A percentile compares a stretch with the other conserved stretches of the same genome.
Evolutionary conservation across 2,329 filamentous ascomycete species (phyloP).

Genomic region (Alternaria dauci): DNA sequence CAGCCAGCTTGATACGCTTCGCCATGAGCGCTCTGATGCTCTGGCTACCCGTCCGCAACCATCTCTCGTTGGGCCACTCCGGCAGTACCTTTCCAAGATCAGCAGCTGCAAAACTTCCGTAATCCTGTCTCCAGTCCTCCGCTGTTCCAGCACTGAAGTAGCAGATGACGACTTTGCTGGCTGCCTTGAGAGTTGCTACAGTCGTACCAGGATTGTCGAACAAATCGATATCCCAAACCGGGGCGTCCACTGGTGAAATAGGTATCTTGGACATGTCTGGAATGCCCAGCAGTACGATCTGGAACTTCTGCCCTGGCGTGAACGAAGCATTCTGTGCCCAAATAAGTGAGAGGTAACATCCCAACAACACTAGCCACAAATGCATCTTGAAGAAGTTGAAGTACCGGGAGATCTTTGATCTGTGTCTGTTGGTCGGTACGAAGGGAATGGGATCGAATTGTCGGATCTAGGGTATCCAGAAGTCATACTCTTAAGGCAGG

Average conservation of each 20-base stretch:
- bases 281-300: conserved; percentile 37
- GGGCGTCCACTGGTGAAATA: conserved; percentile 36
- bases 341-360: background rate
- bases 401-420: background rate
- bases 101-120: conserved; percentile 30
- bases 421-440: background rate
- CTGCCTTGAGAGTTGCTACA: conserved; percentile 30
- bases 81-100: conserved; percentile 41
- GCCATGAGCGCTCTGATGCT: conserved; percentile 41
- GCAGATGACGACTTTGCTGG: conserved; percentile 42
- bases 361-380: conserved; percentile 18
- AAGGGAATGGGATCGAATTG: background rate
- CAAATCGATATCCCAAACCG: conserved; percentile 44
- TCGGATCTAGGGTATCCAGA: background rate
- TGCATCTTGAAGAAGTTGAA: background rate
- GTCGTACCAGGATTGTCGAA: conserved; percentile 38
- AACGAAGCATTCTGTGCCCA: conserved; percentile 26
- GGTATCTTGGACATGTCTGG: conserved; percentile 40
- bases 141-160: conserved; percentile 45
- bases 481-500: background rate
- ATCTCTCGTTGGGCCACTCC: conserved; percentile 44
- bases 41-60: conserved; percentile 35
- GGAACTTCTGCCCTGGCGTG: conserved; percentile 37
- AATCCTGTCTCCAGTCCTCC: conserved; percentile 44
- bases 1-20: conserved; percentile 40